These are phyloP conservation scores for Microbotryum saponariae DNA, from an alignment of 1,284 basidiomycete genomes.

Conservation along the genomic window DNA sequence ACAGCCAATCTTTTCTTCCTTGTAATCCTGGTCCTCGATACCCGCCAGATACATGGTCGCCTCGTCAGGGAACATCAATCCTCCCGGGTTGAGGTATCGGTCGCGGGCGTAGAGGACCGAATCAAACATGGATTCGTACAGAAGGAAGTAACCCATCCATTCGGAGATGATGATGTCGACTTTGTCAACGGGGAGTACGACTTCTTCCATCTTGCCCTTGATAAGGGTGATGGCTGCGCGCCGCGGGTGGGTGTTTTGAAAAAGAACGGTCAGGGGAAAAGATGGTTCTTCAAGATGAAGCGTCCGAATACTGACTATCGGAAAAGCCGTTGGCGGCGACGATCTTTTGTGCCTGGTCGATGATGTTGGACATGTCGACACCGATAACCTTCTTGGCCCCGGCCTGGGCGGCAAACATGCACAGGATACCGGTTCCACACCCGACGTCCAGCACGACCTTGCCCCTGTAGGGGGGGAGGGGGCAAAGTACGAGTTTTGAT, in stretches of 20 bases:
- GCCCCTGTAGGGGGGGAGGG: slow-evolving; percentile 41
- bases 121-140: slow-evolving; percentile 99
- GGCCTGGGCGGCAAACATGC: slow-evolving; percentile 98
- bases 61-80: slow-evolving; percentile 92
- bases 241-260: too few relatives aligned
- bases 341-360: slow-evolving; percentile 96
- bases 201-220: slow-evolving; percentile 92
- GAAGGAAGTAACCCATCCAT: slow-evolving; percentile 89
- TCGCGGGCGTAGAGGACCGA: slow-evolving; percentile 94
- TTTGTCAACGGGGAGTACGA: slow-evolving; percentile 60
- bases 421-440: slow-evolving; percentile 96
- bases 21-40: slow-evolving; percentile 99
- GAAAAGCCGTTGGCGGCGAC: slow-evolving; percentile 92
- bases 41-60: slow-evolving; percentile 91
- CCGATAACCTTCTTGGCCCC: slow-evolving; percentile 94
- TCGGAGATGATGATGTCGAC: slow-evolving; percentile 99
- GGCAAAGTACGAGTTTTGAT: not conserved
- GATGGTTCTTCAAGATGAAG: not conserved
- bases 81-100: slow-evolving; percentile 79
- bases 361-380: slow-evolving; percentile 99
- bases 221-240: slow-evolving; percentile 77
- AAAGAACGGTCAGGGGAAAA: not conserved
- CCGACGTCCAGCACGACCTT: slow-evolving; percentile 97
- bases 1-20: slow-evolving; percentile 99
- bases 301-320: slow-evolving; percentile 58